phyloP scores from a whole-genome alignment of 352 stramenopile species.

The Lagenidium sp. region DNA sequence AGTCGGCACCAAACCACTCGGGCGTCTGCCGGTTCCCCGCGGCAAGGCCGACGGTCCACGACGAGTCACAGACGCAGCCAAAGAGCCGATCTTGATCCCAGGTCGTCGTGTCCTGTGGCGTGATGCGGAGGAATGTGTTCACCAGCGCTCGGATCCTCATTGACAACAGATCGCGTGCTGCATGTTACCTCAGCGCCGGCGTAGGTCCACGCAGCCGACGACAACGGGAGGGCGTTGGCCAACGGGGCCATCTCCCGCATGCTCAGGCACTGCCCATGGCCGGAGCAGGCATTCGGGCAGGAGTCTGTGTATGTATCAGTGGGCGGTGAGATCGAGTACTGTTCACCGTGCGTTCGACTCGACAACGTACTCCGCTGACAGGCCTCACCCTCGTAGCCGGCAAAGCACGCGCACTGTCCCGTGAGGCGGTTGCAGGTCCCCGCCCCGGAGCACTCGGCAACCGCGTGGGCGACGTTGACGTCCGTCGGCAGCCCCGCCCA shows the following conservation, averaged over 20 bases:
- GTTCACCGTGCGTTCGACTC: too few relatives aligned
- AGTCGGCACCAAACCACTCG: conserved; percentile 87
- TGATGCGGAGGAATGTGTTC: too few relatives aligned
- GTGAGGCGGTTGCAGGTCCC: conserved; percentile 42
- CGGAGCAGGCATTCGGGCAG: conserved; percentile 57
- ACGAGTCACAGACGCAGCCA: conserved; percentile 75
- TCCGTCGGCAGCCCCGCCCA: conserved; percentile 46
- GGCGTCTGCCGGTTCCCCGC: conserved; percentile 65
- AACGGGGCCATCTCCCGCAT: conserved; percentile 47
- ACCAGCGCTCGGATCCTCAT: too few relatives aligned
- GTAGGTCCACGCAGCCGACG: conserved; percentile 42
- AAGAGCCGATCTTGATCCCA: conserved; percentile 76
- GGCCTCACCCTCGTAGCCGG: conserved; percentile 56
- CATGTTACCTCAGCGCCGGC: conserved; percentile 24
- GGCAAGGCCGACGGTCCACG: conserved; percentile 62
- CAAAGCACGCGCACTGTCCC: conserved; percentile 57
- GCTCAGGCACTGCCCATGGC: conserved; percentile 62
- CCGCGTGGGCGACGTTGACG: conserved; percentile 26
- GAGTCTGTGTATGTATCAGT: too few relatives aligned
- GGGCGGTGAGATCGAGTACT: too few relatives aligned
- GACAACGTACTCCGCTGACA: conserved; percentile 46
- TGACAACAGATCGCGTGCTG: too few relatives aligned
- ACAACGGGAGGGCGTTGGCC: conserved; percentile 48
- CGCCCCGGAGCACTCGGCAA: conserved; percentile 52
- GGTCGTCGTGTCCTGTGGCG: conserved; percentile 27